These are phyloP conservation scores for Chaetomium cochliodes DNA, from an alignment of 495 filamentous ascomycete genomes.

Conservation along the genomic window DNA sequence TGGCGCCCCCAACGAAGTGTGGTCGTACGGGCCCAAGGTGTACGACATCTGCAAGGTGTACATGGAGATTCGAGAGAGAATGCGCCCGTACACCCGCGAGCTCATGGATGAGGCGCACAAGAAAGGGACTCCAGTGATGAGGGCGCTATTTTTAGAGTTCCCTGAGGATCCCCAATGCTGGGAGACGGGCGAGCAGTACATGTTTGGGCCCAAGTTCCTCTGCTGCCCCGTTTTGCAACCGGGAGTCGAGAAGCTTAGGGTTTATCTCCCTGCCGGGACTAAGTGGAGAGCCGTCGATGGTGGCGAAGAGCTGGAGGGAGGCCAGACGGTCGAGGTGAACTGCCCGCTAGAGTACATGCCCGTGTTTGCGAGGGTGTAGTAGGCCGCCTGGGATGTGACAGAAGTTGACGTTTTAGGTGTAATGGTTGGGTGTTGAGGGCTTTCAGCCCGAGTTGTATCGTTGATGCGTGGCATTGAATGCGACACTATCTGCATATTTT, in stretches of 20 bases:
- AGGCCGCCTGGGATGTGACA: neutral
- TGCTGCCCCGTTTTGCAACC: conserved; percentile 2
- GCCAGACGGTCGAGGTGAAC: neutral
- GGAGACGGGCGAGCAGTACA: conserved; percentile 54
- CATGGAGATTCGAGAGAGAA: conserved; percentile 51
- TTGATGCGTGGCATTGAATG: too few species aligned
- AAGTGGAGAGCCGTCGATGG: conserved; percentile 4
- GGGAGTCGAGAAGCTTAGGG: neutral
- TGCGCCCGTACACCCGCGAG: conserved; percentile 42
- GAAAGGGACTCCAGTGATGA: conserved; percentile 55
- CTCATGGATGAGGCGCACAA: conserved; percentile 57
- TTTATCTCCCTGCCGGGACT: neutral
- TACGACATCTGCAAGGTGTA: conserved; percentile 58
- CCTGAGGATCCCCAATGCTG: conserved; percentile 49
- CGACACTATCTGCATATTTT: too few species aligned
- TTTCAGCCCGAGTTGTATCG: too few species aligned
- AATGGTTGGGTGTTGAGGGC: too few species aligned
- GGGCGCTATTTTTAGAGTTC: conserved; percentile 58
- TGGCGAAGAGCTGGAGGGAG: neutral
- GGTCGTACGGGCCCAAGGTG: conserved; percentile 57
- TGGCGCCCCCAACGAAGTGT: conserved; percentile 58
- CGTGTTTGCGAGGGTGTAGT: neutral
- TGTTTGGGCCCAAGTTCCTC: conserved; percentile 56
- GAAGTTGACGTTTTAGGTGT: too few species aligned
- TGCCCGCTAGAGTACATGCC: conserved; percentile 13